phyloP scores from a whole-genome alignment of 129 eudicot genomes.

The Erigeron canadensis region DNA sequence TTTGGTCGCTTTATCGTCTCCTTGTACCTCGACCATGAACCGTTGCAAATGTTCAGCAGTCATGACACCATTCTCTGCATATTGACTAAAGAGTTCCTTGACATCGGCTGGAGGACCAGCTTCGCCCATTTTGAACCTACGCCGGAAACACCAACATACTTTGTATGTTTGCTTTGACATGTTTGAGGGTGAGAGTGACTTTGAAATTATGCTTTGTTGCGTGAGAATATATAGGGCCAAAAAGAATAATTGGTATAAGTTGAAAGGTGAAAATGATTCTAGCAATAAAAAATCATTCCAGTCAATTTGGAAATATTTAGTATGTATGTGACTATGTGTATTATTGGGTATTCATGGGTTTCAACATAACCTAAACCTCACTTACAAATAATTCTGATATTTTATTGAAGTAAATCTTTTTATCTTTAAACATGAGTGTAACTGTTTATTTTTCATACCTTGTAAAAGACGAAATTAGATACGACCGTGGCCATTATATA shows the following conservation, averaged over 20 bases:
- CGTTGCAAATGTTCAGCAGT: slow-evolving; percentile 46
- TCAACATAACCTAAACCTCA: too few species aligned
- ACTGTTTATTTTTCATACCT: too few species aligned
- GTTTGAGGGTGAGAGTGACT: neutral
- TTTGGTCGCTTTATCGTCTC: slow-evolving; percentile 42
- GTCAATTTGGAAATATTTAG: too few species aligned
- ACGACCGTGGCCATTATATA: too few species aligned
- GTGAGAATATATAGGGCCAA: slow-evolving; percentile 19
- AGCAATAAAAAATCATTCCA: too few species aligned
- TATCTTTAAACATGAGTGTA: too few species aligned
- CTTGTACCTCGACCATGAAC: slow-evolving; percentile 67
- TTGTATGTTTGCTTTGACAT: slow-evolving; percentile 68
- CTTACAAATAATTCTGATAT: too few species aligned
- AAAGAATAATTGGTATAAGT: neutral
- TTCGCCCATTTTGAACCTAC: slow-evolving; percentile 51
- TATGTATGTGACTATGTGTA: too few species aligned
- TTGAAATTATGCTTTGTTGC: slow-evolving; percentile 16
- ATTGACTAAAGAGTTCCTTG: slow-evolving; percentile 46
- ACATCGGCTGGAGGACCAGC: slow-evolving; percentile 62
- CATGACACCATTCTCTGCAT: slow-evolving; percentile 74
- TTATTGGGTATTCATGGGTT: too few species aligned
- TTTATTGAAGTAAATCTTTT: too few species aligned
- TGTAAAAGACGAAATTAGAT: too few species aligned
- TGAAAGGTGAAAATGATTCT: too few species aligned
- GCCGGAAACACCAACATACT: slow-evolving; percentile 62